Conservation (phyloP, 2,329 filamentous ascomycete species). For the Thelonectria discophora region DNA sequence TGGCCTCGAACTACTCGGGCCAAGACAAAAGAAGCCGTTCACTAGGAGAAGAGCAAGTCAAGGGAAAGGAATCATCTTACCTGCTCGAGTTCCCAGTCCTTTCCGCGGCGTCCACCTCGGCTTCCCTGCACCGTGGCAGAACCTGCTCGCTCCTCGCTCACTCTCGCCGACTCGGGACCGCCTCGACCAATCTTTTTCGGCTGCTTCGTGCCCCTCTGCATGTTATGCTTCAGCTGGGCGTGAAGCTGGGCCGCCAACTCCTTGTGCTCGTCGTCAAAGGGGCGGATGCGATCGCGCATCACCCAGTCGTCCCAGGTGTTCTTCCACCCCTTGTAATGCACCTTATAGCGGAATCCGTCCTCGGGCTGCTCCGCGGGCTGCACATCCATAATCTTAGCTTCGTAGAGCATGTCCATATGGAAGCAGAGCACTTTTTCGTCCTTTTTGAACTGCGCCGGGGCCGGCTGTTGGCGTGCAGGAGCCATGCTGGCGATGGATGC, state of each 20-base stretch:
- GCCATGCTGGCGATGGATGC: conserved; percentile 47
- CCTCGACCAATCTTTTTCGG: conserved; percentile 57
- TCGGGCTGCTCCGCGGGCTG: conserved; percentile 73
- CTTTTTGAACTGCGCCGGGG: conserved; percentile 66
- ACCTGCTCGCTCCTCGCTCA: conserved; percentile 77
- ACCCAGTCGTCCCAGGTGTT: conserved; percentile 99
- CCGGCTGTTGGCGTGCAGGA: conserved; percentile 54
- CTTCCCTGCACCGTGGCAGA: conserved; percentile 67
- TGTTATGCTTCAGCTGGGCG: conserved; percentile 71
- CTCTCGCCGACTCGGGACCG: conserved; percentile 64
- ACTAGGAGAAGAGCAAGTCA: background rate
- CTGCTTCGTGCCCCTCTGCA: conserved; percentile 63
- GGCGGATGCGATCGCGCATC: conserved; percentile 88
- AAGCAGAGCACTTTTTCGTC: conserved; percentile 97
- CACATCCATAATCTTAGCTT: conserved; percentile 92
- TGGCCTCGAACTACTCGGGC: conserved; percentile 6
- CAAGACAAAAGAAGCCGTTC: background rate
- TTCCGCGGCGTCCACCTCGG: conserved; percentile 75
- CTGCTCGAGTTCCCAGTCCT: conserved; percentile 85
- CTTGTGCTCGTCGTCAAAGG: conserved; percentile 94
- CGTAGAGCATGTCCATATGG: conserved; percentile 95
- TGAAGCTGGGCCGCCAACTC: conserved; percentile 81
- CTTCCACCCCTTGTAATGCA: conserved; percentile 99
- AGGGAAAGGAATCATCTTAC: conserved; percentile 57
- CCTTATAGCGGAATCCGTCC: conserved; percentile 82